Conservation (phyloP, 2,329 filamentous ascomycete species). For the Ceratocystiopsis sp. region DNA sequence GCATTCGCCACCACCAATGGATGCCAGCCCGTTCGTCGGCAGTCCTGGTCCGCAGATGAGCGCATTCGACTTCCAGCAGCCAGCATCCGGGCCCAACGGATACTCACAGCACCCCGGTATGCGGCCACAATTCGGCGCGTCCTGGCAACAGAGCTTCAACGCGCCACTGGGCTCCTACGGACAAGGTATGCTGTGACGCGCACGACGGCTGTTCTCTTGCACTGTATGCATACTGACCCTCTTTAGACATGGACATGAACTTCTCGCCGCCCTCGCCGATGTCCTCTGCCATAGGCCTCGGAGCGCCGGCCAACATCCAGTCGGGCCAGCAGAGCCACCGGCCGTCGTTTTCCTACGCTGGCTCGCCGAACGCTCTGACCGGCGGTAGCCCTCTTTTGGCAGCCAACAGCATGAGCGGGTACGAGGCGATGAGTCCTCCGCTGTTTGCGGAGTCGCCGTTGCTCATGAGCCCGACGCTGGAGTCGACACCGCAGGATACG, state of each 20-base stretch:
- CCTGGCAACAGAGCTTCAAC: constrained; percentile 11
- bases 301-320: constrained; percentile 8
- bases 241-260: constrained; percentile 8
- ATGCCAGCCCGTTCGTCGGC: constrained; percentile 10
- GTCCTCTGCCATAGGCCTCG: constrained; percentile 4
- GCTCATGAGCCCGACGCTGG: constrained; percentile 8
- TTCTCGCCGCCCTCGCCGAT: constrained; percentile 12
- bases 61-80: constrained; percentile 6
- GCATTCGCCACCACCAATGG: constrained; percentile 8
- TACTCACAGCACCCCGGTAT: constrained; percentile 10
- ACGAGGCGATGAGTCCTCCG: constrained; percentile 9
- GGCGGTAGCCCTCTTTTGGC: too few relatives aligned
- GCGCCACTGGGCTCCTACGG: constrained; percentile 7
- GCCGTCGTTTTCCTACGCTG: constrained; percentile 6
- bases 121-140: constrained; percentile 9
- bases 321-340: constrained; percentile 3
- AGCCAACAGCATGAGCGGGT: not conserved
- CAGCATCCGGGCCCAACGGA: not conserved
- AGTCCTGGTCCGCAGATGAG: constrained; percentile 9
- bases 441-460: constrained; percentile 8
- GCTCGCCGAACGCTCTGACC: not conserved
- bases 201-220: not conserved
- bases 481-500: constrained; percentile 2
- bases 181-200: constrained; percentile 3
- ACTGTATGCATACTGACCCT: not conserved